phyloP scores from a whole-genome alignment of 2,329 filamentous ascomycete genomes.

The Penicillium oxalicum region DNA sequence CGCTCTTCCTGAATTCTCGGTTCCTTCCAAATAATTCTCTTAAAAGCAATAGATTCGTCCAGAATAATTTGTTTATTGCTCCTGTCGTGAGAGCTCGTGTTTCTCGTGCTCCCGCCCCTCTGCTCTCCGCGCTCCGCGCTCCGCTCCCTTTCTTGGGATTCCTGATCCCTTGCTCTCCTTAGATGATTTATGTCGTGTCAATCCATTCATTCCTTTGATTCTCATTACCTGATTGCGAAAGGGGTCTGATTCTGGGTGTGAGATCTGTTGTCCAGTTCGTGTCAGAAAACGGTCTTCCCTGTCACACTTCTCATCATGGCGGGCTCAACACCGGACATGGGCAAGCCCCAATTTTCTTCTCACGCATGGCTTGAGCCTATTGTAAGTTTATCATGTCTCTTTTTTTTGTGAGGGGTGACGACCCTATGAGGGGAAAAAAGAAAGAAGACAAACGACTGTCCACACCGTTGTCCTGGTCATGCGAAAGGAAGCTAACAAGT shows the following conservation, averaged over 20 bases:
- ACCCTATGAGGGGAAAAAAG: no score
- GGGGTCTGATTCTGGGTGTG: no score
- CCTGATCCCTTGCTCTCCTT: neutral
- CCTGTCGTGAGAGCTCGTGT: neutral
- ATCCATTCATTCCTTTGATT: neutral
- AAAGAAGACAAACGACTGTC: no score
- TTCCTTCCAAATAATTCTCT: no score
- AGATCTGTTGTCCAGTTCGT: neutral
- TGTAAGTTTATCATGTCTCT: conserved; percentile 16
- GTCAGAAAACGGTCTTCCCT: neutral
- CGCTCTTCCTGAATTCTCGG: no score
- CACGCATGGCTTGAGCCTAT: conserved; percentile 33
- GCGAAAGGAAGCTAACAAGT: neutral
- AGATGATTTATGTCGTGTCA: neutral
- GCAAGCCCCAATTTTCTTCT: conserved; percentile 32
- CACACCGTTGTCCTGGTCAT: no score
- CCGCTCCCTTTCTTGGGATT: neutral
- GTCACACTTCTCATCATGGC: neutral
- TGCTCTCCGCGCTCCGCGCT: neutral
- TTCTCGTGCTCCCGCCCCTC: neutral
- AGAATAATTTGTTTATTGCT: no score
- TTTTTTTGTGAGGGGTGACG: neutral
- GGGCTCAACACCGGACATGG: conserved; percentile 22
- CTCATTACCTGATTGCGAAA: no score
- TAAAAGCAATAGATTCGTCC: no score